phyloP scores from a whole-genome alignment of 345 rosid species.

The Salix arbutifolia region DNA sequence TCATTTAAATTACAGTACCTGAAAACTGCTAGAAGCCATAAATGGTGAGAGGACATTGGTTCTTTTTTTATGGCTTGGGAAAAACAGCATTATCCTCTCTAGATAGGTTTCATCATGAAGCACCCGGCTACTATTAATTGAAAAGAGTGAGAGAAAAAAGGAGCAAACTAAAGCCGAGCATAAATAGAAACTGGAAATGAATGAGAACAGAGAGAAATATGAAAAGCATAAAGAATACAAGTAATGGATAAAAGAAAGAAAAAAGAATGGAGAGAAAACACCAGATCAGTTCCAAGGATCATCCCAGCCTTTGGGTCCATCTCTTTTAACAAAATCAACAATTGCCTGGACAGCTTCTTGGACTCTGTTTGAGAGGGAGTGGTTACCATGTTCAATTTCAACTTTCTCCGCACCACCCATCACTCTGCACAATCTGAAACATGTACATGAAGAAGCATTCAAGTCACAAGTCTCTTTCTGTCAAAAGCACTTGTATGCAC shows the following conservation, averaged over 20 bases:
- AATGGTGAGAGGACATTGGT: too few relatives aligned
- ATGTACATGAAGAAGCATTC: not conserved
- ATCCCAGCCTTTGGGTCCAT: slow-evolving; percentile 95
- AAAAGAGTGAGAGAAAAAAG: not conserved
- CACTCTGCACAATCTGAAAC: slow-evolving; percentile 73
- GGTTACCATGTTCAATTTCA: slow-evolving; percentile 85
- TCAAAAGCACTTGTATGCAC: not conserved
- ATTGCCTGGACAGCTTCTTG: slow-evolving; percentile 75
- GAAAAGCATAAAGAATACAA: not conserved
- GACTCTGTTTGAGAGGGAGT: slow-evolving; percentile 81
- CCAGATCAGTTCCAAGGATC: slow-evolving; percentile 78
- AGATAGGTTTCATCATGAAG: not conserved
- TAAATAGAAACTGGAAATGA: not conserved
- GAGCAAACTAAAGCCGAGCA: not conserved
- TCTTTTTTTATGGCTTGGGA: too few relatives aligned
- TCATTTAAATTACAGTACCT: too few relatives aligned
- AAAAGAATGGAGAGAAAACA: not conserved
- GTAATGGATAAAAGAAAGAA: not conserved
- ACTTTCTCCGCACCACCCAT: slow-evolving; percentile 97
- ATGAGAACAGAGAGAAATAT: not conserved
- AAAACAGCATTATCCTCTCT: not conserved
- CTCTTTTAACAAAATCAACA: slow-evolving; percentile 67
- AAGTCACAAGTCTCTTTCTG: not conserved
- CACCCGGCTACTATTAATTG: not conserved
- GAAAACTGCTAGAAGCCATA: too few relatives aligned